Conservation (phyloP, 106 monocot species). For the Vanilla planifolia region DNA sequence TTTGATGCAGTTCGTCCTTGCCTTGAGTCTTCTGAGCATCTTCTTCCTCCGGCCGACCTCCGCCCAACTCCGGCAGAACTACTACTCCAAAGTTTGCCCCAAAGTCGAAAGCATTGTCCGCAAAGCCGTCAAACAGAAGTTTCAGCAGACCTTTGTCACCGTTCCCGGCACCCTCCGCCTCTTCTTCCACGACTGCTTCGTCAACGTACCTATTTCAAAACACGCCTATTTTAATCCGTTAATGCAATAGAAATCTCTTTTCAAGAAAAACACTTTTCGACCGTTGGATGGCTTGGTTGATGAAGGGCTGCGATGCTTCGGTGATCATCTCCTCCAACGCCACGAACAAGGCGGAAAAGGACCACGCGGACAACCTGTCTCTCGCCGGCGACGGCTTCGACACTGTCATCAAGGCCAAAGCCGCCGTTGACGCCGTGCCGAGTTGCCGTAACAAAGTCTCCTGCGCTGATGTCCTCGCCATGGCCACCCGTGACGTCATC, state of each 20-base stretch:
- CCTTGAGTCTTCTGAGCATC: too few relatives aligned
- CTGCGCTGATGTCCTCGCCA: slow-evolving; percentile 85
- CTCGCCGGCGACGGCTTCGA: slow-evolving; percentile 92
- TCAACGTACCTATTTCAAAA: slow-evolving; percentile 23
- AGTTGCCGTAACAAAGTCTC: slow-evolving; percentile 85
- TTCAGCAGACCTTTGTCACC: slow-evolving; percentile 66
- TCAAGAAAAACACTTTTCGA: neutral
- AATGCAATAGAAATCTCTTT: too few relatives aligned
- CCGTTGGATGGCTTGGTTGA: neutral
- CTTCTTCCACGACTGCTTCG: slow-evolving; percentile 94
- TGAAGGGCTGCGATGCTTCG: slow-evolving; percentile 87
- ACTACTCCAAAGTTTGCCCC: slow-evolving; percentile 69
- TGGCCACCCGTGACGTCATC: slow-evolving; percentile 76
- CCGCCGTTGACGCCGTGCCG: slow-evolving; percentile 79
- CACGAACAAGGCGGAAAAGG: slow-evolving; percentile 79
- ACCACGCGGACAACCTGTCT: slow-evolving; percentile 72
- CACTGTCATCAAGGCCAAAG: slow-evolving; percentile 81
- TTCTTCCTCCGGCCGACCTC: neutral
- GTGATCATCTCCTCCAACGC: slow-evolving; percentile 51
- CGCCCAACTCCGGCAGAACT: slow-evolving; percentile 56
- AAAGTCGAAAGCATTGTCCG: slow-evolving; percentile 71
- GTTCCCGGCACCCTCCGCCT: slow-evolving; percentile 71
- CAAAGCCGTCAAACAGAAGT: slow-evolving; percentile 39
- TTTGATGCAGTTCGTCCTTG: too few relatives aligned
- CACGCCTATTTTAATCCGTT: too few relatives aligned